Evolutionary conservation across 495 filamentous ascomycete genomes (phyloP).

Genomic region (Bacidia rubella): DNA sequence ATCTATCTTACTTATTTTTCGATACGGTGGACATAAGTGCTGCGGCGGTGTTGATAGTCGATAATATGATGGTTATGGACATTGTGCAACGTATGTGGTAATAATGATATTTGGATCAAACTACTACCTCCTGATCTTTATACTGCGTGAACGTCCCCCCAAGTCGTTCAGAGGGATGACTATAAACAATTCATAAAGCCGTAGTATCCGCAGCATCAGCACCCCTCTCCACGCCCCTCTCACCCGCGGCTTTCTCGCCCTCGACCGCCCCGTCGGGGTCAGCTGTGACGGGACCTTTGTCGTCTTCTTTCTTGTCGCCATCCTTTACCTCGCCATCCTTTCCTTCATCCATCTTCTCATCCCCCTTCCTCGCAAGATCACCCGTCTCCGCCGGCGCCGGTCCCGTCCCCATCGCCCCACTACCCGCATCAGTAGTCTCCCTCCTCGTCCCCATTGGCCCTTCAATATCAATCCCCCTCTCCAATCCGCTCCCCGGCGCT

Average conservation of each 20-base stretch:
- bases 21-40: no score
- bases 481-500: slow-evolving; percentile 22
- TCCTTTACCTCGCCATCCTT: background rate
- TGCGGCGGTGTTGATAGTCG: no score
- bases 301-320: slow-evolving; percentile 21
- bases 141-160: no score
- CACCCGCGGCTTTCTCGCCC: slow-evolving; percentile 7
- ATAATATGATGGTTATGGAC: no score
- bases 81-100: no score
- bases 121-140: no score
- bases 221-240: slow-evolving; percentile 8
- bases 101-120: no score
- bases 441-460: slow-evolving; percentile 13
- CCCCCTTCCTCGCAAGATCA: slow-evolving; percentile 3
- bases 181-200: slow-evolving; percentile 5
- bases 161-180: no score
- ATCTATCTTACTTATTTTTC: no score
- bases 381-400: no score
- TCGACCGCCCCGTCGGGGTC: slow-evolving; percentile 20
- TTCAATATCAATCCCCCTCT: slow-evolving; percentile 13
- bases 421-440: slow-evolving; percentile 1
- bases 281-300: slow-evolving; percentile 31
- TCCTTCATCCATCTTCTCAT: slow-evolving; percentile 11
- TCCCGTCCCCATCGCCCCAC: slow-evolving; percentile 9
- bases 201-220: slow-evolving; percentile 8